Percentiles rank a stretch among this genome's conserved stretches.
These are phyloP conservation scores for Vaccinium corymbosum DNA, from an alignment of 148 eudicot genomes.

Conservation along the genomic window DNA sequence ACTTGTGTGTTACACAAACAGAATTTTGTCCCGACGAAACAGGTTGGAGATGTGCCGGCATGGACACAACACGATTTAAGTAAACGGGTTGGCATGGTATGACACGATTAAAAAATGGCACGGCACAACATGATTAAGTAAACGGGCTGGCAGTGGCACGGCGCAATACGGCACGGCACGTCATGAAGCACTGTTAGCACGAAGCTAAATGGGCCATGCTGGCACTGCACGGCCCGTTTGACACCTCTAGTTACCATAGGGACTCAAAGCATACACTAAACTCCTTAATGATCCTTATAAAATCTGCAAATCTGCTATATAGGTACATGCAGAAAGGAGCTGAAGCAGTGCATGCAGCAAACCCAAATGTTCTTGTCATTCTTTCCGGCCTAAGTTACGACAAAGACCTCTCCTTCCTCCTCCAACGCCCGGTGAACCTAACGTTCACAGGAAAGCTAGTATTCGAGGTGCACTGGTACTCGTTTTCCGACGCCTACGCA, in stretches of 20 bases:
- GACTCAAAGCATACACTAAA: neutral
- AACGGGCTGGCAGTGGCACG: too few species aligned
- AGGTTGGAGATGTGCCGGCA: too few species aligned
- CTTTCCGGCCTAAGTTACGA: constrained; percentile 73
- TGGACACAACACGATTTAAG: too few species aligned
- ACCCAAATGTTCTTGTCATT: constrained; percentile 67
- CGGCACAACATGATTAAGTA: too few species aligned
- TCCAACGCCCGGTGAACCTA: constrained; percentile 30
- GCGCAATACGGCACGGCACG: too few species aligned
- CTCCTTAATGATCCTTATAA: neutral
- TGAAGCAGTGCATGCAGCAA: constrained; percentile 77
- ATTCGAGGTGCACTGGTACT: constrained; percentile 82
- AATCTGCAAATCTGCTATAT: neutral
- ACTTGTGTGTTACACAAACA: too few species aligned
- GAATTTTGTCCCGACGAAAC: too few species aligned
- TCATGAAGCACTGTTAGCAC: too few species aligned
- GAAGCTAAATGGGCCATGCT: too few species aligned
- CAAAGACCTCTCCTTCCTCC: constrained; percentile 65
- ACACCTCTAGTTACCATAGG: neutral
- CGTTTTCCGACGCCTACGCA: constrained; percentile 44
- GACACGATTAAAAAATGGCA: too few species aligned
- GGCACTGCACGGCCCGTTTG: too few species aligned
- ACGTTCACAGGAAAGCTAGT: constrained; percentile 54
- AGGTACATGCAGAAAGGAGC: constrained; percentile 96
- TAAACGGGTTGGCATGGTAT: too few species aligned